Evolutionary conservation across 345 rosid species (phyloP).

Genomic region (Populus tremula): DNA sequence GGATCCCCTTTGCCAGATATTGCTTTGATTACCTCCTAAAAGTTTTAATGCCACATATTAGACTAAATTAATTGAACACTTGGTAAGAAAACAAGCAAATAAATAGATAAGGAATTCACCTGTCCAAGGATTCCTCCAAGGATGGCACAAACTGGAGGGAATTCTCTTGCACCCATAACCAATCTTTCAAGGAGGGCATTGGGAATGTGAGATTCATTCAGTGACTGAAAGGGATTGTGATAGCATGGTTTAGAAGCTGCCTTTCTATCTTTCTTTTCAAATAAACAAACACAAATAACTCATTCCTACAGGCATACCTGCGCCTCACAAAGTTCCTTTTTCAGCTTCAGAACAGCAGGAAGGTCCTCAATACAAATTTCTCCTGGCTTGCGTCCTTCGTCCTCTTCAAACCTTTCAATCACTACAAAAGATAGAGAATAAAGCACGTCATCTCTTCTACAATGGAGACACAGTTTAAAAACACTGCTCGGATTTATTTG

Average conservation of each 20-base stretch:
- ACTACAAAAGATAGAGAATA: conserved; percentile 37
- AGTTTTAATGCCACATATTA: conserved; percentile 5
- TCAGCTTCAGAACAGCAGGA: conserved; percentile 55
- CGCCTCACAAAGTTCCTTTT: conserved; percentile 65
- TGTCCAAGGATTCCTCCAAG: conserved; percentile 92
- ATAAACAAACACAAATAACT: neutral
- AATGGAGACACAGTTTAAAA: neutral
- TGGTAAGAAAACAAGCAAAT: neutral
- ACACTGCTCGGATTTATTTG: neutral
- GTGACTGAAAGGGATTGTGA: conserved; percentile 37
- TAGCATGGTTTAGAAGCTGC: neutral
- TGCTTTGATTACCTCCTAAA: conserved; percentile 87
- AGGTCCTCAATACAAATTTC: conserved; percentile 54
- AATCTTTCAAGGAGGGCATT: conserved; percentile 71
- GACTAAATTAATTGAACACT: neutral
- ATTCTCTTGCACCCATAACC: conserved; percentile 47
- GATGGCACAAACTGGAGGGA: conserved; percentile 89
- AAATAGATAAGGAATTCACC: conserved; percentile 35
- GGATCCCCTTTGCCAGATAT: conserved; percentile 90
- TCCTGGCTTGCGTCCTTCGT: conserved; percentile 52
- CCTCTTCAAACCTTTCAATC: conserved; percentile 73
- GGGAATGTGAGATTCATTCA: conserved; percentile 59
- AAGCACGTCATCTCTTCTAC: neutral
- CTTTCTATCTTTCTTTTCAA: neutral
- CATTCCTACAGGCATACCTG: conserved; percentile 39